A percentile compares a stretch with the other conserved stretches of the same genome.
phyloP scores from a whole-genome alignment of 345 rosid genomes.

The Eucalyptus marginata region DNA sequence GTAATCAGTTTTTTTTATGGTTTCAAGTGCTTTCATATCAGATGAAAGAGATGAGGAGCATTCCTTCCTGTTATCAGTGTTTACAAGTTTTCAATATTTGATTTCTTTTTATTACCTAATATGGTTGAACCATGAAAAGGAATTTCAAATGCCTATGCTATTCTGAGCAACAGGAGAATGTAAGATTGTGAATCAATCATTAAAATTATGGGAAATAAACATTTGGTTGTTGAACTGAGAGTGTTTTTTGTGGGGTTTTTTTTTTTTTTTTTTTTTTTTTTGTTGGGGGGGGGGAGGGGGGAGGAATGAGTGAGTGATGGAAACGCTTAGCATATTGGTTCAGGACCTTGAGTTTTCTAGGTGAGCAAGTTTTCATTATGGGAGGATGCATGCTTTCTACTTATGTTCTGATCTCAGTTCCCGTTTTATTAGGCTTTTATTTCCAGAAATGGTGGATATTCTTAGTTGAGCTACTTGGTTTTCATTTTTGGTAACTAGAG shows the following conservation, averaged over 20 bases:
- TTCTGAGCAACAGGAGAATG: neutral
- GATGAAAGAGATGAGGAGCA: neutral
- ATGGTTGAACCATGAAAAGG: neutral
- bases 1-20: neutral
- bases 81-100: neutral
- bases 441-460: neutral
- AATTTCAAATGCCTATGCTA: neutral
- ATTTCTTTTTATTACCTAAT: neutral
- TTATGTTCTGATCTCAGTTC: neutral
- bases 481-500: neutral
- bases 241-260: too few relatives aligned
- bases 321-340: neutral
- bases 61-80: neutral
- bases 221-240: neutral
- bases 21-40: neutral
- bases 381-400: neutral
- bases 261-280: too few relatives aligned
- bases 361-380: neutral
- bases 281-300: fast-evolving
- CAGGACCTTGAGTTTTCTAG: neutral
- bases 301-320: neutral
- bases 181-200: neutral
- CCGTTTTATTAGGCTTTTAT: neutral
- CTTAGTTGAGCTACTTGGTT: neutral
- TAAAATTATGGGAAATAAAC: neutral